Evolutionary conservation across 2,329 filamentous ascomycete species (phyloP).

Genomic region (Diaporthe vexans): DNA sequence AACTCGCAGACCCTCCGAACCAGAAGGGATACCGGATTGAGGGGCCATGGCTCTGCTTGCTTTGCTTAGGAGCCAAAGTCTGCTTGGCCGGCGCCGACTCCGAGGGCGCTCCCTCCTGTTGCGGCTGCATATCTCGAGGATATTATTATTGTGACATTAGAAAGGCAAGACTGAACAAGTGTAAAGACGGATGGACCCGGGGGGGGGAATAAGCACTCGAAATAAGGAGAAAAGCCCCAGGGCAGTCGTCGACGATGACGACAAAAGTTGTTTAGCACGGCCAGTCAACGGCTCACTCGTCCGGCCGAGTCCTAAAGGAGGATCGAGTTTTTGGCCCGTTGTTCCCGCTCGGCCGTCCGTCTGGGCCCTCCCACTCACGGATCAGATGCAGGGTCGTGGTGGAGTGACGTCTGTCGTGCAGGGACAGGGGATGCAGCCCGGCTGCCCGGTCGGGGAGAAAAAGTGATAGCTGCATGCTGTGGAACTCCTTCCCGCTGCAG

Average conservation of each 20-base stretch:
- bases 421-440: constrained; percentile 9
- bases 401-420: constrained; percentile 26
- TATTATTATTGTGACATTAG: constrained; percentile 29
- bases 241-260: constrained; percentile 24
- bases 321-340: constrained; percentile 26
- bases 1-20: constrained; percentile 97
- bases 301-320: constrained; percentile 25
- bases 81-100: constrained; percentile 45
- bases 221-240: too few relatives aligned
- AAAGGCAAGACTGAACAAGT: not conserved
- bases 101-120: constrained; percentile 43
- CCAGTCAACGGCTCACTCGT: constrained; percentile 18
- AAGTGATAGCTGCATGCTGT: constrained; percentile 28
- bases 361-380: constrained; percentile 13
- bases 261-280: constrained; percentile 9
- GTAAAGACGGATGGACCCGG: not conserved
- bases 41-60: constrained; percentile 55
- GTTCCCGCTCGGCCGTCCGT: constrained; percentile 14
- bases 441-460: not conserved
- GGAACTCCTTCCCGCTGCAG: constrained; percentile 8
- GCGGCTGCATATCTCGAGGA: constrained; percentile 47
- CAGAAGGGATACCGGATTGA: constrained; percentile 82
- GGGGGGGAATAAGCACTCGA: too few relatives aligned
- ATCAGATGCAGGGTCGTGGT: constrained; percentile 28
- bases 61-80: constrained; percentile 25